Percentiles rank a stretch among this genome's conserved stretches.
Conservation (phyloP, 306 rosid genomes). For the Argentina anserina region DNA sequence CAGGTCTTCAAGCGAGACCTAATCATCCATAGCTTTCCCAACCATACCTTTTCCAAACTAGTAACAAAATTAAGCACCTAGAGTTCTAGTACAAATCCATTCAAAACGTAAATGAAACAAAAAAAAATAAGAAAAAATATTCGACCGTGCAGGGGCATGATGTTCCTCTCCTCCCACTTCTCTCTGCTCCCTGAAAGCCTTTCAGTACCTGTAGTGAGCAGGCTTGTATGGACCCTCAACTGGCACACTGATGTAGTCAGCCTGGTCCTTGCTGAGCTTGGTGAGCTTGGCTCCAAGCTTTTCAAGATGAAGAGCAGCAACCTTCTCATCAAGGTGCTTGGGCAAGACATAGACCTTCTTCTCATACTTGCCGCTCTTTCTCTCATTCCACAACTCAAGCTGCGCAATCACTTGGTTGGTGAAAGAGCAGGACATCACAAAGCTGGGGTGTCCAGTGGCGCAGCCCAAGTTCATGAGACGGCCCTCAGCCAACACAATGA, state of each 20-base stretch:
- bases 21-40: constrained; percentile 16
- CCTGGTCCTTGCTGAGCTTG: constrained; percentile 73
- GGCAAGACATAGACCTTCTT: constrained; percentile 93
- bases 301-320: constrained; percentile 87
- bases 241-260: constrained; percentile 87
- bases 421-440: constrained; percentile 98
- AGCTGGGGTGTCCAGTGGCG: constrained; percentile 98
- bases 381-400: constrained; percentile 92
- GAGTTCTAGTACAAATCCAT: constrained; percentile 15
- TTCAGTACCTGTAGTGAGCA: constrained; percentile 78
- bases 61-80: constrained; percentile 26
- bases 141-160: background rate
- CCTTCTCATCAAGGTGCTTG: constrained; percentile 95
- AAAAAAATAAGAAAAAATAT: background rate
- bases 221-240: constrained; percentile 97
- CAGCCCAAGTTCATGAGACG: constrained; percentile 98
- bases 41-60: constrained; percentile 10
- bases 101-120: constrained; percentile 1
- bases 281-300: constrained; percentile 96
- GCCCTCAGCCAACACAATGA: constrained; percentile 89
- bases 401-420: constrained; percentile 98
- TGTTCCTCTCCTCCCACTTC: background rate
- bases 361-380: constrained; percentile 66
- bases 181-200: background rate
- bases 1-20: constrained; percentile 44